Conservation (phyloP, 1,284 basidiomycete genomes). For the Pisolithus thermaeus region DNA sequence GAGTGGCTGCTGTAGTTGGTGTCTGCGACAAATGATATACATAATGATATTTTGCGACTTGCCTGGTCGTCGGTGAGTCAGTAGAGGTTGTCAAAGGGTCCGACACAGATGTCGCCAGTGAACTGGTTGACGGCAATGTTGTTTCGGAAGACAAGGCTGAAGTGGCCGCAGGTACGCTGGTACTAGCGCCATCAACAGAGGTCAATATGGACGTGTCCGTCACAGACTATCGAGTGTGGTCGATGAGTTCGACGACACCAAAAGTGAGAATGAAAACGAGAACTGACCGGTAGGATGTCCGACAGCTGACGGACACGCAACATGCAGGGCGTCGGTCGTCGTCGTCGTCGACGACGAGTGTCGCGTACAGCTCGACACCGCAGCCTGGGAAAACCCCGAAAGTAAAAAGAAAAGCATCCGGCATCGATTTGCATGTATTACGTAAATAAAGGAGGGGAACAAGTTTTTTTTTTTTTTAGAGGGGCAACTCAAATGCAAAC, state of each 20-base stretch:
- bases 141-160: background rate
- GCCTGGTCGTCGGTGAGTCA: constrained; percentile 13
- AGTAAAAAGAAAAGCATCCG: too few relatives aligned
- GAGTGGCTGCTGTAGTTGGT: background rate
- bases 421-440: too few relatives aligned
- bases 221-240: background rate
- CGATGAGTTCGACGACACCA: background rate
- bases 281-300: too few relatives aligned
- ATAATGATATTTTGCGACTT: background rate
- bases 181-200: background rate
- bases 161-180: background rate
- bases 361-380: too few relatives aligned
- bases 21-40: background rate
- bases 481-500: too few relatives aligned
- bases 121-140: background rate
- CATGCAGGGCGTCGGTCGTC: too few relatives aligned
- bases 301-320: too few relatives aligned
- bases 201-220: background rate
- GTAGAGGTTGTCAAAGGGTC: background rate
- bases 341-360: background rate
- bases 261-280: too few relatives aligned
- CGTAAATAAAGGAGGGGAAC: too few relatives aligned
- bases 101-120: background rate
- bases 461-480: too few relatives aligned
- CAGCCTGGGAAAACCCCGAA: background rate